Base-by-base conservation (phyloP, 305 asterid genomes). In the Monarda citriodora region DNA sequence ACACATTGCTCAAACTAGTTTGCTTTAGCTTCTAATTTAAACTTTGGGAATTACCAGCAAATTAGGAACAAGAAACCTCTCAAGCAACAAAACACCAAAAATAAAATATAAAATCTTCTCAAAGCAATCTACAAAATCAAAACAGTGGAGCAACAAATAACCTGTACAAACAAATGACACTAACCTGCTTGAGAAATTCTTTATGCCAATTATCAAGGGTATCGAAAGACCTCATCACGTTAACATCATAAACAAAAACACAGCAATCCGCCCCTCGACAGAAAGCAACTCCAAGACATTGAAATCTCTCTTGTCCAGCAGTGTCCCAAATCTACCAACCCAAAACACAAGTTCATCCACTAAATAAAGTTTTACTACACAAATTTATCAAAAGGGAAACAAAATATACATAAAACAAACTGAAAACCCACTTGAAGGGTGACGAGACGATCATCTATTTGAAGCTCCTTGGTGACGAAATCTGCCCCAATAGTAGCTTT, bases 401-500 rank as follows among this genome's bases (percentile, higher is more conserved):
- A 49, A 60, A 60, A 32, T 9, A 18, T 11, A 41, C 7, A 46
- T 1, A 36, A 53, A 41, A 9, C 40, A 37, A 58, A 44, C 58
- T 23, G 46, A 58, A 61, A 70, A 71, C 93, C 60, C 70, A 94
- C 99, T 81, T 94, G 99, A 55, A 94, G 86, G 50, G 99, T 94
- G 66, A 94, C 96, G 16, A 82, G 93, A 32, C 98, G 85, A 66
- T 94, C 99, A 50, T 94, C 99, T 60, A 91, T 86, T 62, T 86
- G 97, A 72, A 94, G 95, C 67, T 94, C 99, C 81, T 94, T 94
- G 6, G 98, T 94, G 54, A 94, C 96, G 72, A 94, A 94, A 86
- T 94, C 99, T 59, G 97, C 99, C 68, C 99, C 99, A 68, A 94
- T 94, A 16, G 99, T 90, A 59, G 97, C 99, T 77, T 94, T 94